Percentiles rank a stretch among this genome's conserved stretches.
These are phyloP conservation scores for Ogataea ramenticola DNA, from an alignment of 805 yeast genomes.

Conservation along the genomic window DNA sequence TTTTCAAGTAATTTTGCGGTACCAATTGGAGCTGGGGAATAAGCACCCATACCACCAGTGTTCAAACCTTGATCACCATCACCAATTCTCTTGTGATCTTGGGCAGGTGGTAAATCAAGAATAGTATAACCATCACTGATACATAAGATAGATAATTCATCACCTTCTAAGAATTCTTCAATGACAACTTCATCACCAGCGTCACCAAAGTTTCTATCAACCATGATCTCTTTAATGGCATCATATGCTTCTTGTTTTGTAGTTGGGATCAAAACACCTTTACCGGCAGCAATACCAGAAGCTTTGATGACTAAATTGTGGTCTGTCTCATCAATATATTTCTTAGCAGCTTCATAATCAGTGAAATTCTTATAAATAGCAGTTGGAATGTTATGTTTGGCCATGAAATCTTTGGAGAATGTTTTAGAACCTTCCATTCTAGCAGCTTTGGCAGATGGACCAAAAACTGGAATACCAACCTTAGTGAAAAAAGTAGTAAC, in stretches of 20 bases:
- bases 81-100: conserved; percentile 94
- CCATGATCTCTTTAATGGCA: conserved; percentile 86
- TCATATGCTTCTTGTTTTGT: conserved; percentile 75
- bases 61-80: conserved; percentile 91
- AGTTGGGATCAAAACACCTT: conserved; percentile 92
- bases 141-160: conserved; percentile 89
- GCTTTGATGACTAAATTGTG: conserved; percentile 91
- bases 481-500: conserved; percentile 62
- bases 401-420: conserved; percentile 91
- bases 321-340: conserved; percentile 56
- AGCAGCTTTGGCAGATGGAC: conserved; percentile 91
- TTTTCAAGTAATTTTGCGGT: conserved; percentile 63
- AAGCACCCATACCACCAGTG: conserved; percentile 99
- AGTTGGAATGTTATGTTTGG: conserved; percentile 85
- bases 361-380: conserved; percentile 84
- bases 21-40: conserved; percentile 96
- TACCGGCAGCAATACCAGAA: conserved; percentile 97
- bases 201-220: conserved; percentile 76
- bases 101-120: conserved; percentile 91
- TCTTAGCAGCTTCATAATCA: conserved; percentile 65
- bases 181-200: conserved; percentile 96
- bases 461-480: conserved; percentile 93
- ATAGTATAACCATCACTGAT: conserved; percentile 90
- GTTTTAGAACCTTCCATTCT: conserved; percentile 95
- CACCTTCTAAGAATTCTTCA: conserved; percentile 95